phyloP scores from a whole-genome alignment of 305 asterid genomes.

The Withania somnifera region DNA sequence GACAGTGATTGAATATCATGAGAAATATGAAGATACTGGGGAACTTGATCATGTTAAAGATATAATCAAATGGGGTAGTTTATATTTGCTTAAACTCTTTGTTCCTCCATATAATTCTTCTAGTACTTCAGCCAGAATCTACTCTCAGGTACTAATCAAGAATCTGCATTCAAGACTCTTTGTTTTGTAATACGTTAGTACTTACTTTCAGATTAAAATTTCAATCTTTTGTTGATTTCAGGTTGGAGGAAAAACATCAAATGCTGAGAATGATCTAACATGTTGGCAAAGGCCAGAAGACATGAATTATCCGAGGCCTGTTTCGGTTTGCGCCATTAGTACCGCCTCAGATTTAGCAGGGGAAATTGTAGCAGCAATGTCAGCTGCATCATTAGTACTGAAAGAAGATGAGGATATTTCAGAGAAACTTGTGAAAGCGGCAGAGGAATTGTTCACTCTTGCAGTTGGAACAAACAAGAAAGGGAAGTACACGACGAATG shows the following conservation, averaged over 20 bases:
- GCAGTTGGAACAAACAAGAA: conserved; percentile 16
- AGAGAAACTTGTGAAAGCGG: conserved; percentile 21
- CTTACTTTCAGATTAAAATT: background rate
- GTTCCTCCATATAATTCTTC: conserved; percentile 23
- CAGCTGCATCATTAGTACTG: conserved; percentile 48
- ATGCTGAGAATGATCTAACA: conserved; percentile 21
- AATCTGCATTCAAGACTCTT: background rate
- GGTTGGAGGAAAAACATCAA: conserved; percentile 25
- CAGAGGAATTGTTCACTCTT: conserved; percentile 22
- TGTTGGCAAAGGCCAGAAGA: conserved; percentile 64
- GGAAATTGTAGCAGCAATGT: conserved; percentile 45
- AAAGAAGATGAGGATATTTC: conserved; percentile 20
- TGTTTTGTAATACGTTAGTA: background rate
- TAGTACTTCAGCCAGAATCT: conserved; percentile 16
- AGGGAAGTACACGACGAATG: conserved; percentile 26
- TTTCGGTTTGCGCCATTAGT: conserved; percentile 27
- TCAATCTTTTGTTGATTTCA: background rate
- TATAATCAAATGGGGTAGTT: conserved; percentile 51
- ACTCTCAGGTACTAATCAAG: conserved; percentile 33
- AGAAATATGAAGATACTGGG: conserved; percentile 35
- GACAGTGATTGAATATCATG: conserved; percentile 48
- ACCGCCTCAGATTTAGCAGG: conserved; percentile 48
- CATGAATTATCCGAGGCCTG: conserved; percentile 34
- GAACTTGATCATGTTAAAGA: conserved; percentile 54
- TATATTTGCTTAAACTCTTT: conserved; percentile 41